A percentile compares a stretch with the other conserved stretches of the same genome.
Conservation (phyloP, 2,329 filamentous ascomycete species). For the Phialemoniopsis sp. region DNA sequence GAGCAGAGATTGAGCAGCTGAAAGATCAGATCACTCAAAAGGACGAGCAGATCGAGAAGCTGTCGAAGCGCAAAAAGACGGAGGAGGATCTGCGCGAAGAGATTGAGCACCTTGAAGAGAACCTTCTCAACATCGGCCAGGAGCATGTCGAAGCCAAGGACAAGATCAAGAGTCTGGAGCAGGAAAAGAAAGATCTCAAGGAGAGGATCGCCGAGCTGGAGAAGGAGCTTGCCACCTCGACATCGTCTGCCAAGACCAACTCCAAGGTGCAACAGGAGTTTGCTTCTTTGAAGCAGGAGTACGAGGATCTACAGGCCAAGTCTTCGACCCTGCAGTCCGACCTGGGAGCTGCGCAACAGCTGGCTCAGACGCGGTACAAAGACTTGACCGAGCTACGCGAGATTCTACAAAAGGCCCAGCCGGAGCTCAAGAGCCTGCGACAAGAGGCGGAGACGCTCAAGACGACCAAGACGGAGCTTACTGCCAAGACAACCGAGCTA, state of each 20-base stretch:
- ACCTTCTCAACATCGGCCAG: conserved; percentile 73
- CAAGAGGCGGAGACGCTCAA: conserved; percentile 75
- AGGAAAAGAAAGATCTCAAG: conserved; percentile 64
- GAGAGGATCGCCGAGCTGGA: conserved; percentile 65
- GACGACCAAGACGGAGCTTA: conserved; percentile 69
- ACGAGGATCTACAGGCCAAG: conserved; percentile 67
- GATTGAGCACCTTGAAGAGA: conserved; percentile 77
- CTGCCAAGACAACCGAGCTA: conserved; percentile 54
- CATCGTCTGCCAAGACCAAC: background rate
- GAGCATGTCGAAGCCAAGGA: conserved; percentile 83
- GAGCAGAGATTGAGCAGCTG: conserved; percentile 44
- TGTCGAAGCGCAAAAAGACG: conserved; percentile 66
- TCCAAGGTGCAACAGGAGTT: conserved; percentile 46
- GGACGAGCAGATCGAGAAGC: conserved; percentile 66
- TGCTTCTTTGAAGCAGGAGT: conserved; percentile 46
- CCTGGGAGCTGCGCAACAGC: conserved; percentile 77
- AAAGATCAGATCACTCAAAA: conserved; percentile 57
- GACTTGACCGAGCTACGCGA: conserved; percentile 79
- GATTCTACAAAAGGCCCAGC: conserved; percentile 77
- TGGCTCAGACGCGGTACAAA: conserved; percentile 84
- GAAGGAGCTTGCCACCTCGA: conserved; percentile 52
- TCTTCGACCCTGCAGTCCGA: conserved; percentile 73
- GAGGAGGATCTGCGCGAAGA: conserved; percentile 81
- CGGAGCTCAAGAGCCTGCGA: conserved; percentile 75
- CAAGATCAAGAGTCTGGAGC: conserved; percentile 64